Evolutionary conservation across 2,329 filamentous ascomycete genomes (phyloP).

Genomic region (Paracamarosporium sp.): DNA sequence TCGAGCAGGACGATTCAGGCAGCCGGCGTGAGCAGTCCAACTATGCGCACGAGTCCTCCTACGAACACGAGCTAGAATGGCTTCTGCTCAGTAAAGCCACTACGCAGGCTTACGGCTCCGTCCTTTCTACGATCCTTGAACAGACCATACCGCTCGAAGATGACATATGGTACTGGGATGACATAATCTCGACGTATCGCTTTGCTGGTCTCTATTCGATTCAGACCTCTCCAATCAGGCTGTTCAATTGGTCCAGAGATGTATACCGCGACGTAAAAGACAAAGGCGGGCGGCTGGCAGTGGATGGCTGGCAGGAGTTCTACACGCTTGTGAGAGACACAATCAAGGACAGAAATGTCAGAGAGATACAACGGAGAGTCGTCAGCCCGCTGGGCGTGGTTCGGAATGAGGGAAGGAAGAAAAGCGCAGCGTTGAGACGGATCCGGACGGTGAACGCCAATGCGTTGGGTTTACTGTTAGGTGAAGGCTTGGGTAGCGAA

Average conservation of each 20-base stretch:
- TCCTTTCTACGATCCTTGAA: slow-evolving; percentile 78
- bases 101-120: slow-evolving; percentile 84
- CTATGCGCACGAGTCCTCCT: slow-evolving; percentile 41
- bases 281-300: slow-evolving; percentile 47
- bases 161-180: slow-evolving; percentile 96
- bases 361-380: slow-evolving; percentile 73
- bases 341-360: slow-evolving; percentile 74
- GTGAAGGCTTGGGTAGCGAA: slow-evolving; percentile 75
- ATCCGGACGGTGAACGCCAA: slow-evolving; percentile 83
- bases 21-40: slow-evolving; percentile 30
- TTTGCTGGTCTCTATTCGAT: slow-evolving; percentile 83
- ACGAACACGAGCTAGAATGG: slow-evolving; percentile 87
- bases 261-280: slow-evolving; percentile 69
- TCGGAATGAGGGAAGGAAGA: slow-evolving; percentile 75
- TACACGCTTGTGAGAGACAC: slow-evolving; percentile 81
- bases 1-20: slow-evolving; percentile 36
- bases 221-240: slow-evolving; percentile 79
- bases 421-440: slow-evolving; percentile 73
- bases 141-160: slow-evolving; percentile 84
- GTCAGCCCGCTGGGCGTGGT: slow-evolving; percentile 80
- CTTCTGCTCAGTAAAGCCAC: slow-evolving; percentile 88
- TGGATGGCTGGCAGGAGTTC: slow-evolving; percentile 65
- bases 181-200: slow-evolving; percentile 78
- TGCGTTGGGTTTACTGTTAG: slow-evolving; percentile 84
- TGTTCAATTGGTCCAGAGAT: slow-evolving; percentile 75